Evolutionary conservation across 2,329 filamentous ascomycete species (phyloP), one percentile per base, ranked within the genome.

Genomic region (Diaporthe citrichinensis): DNA sequence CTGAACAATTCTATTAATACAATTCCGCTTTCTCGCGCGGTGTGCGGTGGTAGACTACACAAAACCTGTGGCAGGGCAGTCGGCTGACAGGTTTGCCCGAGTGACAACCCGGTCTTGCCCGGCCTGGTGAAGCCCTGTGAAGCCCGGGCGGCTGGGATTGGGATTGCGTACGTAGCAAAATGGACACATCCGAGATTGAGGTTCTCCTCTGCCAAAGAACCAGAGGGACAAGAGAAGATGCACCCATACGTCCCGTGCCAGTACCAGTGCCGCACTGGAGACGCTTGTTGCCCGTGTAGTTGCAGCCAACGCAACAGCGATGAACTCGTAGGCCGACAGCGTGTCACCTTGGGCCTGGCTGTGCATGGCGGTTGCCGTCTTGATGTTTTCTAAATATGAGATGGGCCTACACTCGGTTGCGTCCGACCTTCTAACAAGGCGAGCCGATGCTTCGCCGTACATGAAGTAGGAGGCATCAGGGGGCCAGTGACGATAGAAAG

Each of bases 401-500:
- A 10, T 15, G 14, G 36, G 36, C 20, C 46, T 49, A 14, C 14
- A 4, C 23, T 15, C 17, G 2, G 5, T 55, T 20, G 53, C 15
- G 6, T 31, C 25, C 31, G 25, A 17, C 17, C 53, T 25, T 31
- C 53, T 8, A 23, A n/a, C 7, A 23, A n/a, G 25, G 9, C 55
- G 20, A n/a, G 17, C 17, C 31, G 55, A 23, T 34, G 17, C 55
- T 17, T 36, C n/a, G 55, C 9, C 23, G 31, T 20, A 58, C 7
- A 31, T 34, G 55, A 17, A 14, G 23, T 34, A n/a, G 5, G 5
- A 17, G 41, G 20, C 41, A 8, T 68, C 46, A 53, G 65, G 65
- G 46, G 65, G 65, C 46, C 65, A 53, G 65, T 53, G 65, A 68
- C 31, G 20, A 36, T 68, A 68, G 39, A 53, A 10, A 25, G 46